These are phyloP conservation scores for Allium sativum DNA, from an alignment of 106 monocot genomes.

Conservation along the genomic window DNA sequence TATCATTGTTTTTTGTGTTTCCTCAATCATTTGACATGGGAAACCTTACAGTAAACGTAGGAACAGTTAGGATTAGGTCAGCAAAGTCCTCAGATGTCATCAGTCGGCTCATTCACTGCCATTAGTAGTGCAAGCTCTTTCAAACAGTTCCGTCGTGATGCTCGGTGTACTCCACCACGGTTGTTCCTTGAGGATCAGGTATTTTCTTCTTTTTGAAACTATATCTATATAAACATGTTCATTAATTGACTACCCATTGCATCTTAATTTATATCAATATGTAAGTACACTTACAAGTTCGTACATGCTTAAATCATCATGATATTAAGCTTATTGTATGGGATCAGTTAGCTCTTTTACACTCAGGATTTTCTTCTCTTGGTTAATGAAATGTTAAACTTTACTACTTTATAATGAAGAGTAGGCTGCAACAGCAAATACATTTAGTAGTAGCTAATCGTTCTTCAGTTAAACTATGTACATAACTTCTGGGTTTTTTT, in stretches of 20 bases:
- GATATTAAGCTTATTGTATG: background rate
- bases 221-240: too few species aligned
- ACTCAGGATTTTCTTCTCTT: background rate
- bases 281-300: background rate
- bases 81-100: constrained; percentile 86
- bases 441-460: too few species aligned
- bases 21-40: too few species aligned
- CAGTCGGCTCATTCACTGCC: constrained; percentile 75
- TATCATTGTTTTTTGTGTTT: too few species aligned
- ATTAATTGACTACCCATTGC: too few species aligned
- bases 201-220: background rate
- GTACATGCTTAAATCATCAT: background rate
- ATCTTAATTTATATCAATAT: background rate
- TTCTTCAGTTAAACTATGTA: too few species aligned
- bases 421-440: too few species aligned
- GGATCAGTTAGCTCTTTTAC: background rate
- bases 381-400: too few species aligned
- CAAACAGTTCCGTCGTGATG: constrained; percentile 45
- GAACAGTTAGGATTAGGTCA: constrained; percentile 47
- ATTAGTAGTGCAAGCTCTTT: constrained; percentile 91
- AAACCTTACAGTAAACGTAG: too few species aligned
- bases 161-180: constrained; percentile 93
- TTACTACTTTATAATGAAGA: too few species aligned
- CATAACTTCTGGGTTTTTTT: too few species aligned
- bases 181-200: constrained; percentile 92